Conservation (phyloP, 495 filamentous ascomycete genomes). For the Annulohypoxylon bovei region DNA sequence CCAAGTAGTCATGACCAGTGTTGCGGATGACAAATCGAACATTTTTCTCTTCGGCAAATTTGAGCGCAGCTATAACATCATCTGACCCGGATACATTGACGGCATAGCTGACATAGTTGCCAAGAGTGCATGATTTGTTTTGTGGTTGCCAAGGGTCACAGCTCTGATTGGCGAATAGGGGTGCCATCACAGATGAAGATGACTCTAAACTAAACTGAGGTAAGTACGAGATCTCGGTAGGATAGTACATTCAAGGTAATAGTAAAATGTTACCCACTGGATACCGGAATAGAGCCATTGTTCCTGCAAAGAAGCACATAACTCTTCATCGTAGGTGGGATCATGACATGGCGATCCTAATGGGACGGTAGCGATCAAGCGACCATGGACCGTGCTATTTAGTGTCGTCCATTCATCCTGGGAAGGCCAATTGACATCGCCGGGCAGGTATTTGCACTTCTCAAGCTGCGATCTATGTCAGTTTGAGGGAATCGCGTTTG, state of each 20-base stretch:
- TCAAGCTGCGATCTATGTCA: background rate
- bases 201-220: constrained; percentile 57
- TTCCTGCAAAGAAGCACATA: constrained; percentile 16
- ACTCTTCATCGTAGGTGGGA: constrained; percentile 31
- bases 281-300: constrained; percentile 41
- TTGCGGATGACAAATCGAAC: constrained; percentile 61
- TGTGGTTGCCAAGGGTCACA: constrained; percentile 59
- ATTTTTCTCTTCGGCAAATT: constrained; percentile 58
- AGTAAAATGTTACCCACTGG: constrained; percentile 41
- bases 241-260: background rate
- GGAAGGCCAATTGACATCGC: constrained; percentile 60
- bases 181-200: constrained; percentile 56
- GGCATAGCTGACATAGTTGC: constrained; percentile 67
- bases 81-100: constrained; percentile 55
- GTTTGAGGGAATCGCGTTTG: background rate
- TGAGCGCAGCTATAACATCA: constrained; percentile 58
- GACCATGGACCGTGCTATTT: constrained; percentile 56
- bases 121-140: constrained; percentile 61
- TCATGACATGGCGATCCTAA: constrained; percentile 57
- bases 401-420: constrained; percentile 52
- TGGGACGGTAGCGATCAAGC: constrained; percentile 58
- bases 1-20: constrained; percentile 69
- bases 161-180: constrained; percentile 54
- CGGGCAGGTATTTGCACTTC: constrained; percentile 41
- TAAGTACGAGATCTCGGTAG: constrained; percentile 31